Base-by-base conservation (phyloP, 1,139 yeast species). In the Candida freyschussii region DNA sequence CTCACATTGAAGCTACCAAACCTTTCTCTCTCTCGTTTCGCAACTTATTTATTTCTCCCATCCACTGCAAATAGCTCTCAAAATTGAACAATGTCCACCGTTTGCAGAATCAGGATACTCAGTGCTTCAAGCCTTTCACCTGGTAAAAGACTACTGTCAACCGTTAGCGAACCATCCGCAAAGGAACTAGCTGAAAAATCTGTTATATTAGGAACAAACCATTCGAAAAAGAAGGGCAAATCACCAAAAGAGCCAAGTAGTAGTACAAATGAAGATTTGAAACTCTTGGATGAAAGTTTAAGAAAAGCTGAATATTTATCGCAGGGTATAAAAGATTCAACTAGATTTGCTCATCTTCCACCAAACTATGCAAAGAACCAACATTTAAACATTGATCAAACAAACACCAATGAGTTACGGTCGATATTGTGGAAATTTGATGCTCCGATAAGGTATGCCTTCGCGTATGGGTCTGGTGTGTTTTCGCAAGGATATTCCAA, bases 381-480 rank as follows among this genome's bases (percentile, higher is more conserved):
- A 50, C 65, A 69, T 30, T 58, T 78, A 6, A 55, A 62, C 6
- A 63, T 73, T 7, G 72, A 67, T 29, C 55, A 59, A 19, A 68
- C 64, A 13, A 52, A 69, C 41, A 59, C 72, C 26, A 60, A 58
- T n/a, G 65, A 69, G 13, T 61, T 84, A 26, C 59, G 67, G 15
- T 58, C 65, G 2, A 67, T 83, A 4, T 55, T 79, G 15, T 57
- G 72, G 54, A 62, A 69, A 26, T 84, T 85, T 54, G 60, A 72
- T 30, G 81, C 87, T 1, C 87, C 91, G 1, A 72, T 84, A 15
- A 63, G 74, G 36, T 81, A 71, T 47, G 80, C 91, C 1, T 80
- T 89, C 57, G 99, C 97, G 0, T 93, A 93, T 57, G 99, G 99
- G 1, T 83, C 95, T 7, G 96, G 96, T 4, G 96, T 93, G 1